A percentile compares a stretch with the other conserved stretches of the same genome.
Conservation (phyloP, 2,329 filamentous ascomycete species). For the Podosphaera xanthii region DNA sequence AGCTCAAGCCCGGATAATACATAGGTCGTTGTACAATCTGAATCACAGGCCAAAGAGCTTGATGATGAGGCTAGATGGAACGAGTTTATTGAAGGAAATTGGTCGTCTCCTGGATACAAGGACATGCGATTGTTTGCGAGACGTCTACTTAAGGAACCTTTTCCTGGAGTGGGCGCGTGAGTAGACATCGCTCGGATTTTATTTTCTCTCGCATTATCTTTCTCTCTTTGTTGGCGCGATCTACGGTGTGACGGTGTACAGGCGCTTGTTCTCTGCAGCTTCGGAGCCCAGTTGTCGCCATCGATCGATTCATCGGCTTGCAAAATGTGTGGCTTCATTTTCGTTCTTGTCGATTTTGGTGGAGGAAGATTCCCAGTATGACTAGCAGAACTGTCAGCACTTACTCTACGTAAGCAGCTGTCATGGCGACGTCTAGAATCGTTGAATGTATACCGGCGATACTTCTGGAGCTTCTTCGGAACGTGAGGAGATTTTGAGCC, state of each 20-base stretch:
- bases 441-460: not conserved
- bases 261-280: constrained; percentile 36
- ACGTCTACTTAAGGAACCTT: constrained; percentile 22
- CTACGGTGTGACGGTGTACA: constrained; percentile 41
- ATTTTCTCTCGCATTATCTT: constrained; percentile 58
- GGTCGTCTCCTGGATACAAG: not conserved
- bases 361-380: not conserved
- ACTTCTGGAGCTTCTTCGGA: not conserved
- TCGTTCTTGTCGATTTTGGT: not conserved
- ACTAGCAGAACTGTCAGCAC: not conserved
- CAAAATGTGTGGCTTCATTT: not conserved
- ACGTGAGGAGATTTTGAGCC: not conserved
- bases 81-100: constrained; percentile 37
- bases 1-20: constrained; percentile 58
- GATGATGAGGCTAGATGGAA: constrained; percentile 53
- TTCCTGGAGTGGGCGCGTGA: constrained; percentile 35
- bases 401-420: not conserved
- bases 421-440: not conserved
- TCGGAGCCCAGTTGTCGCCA: constrained; percentile 18
- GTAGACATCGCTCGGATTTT: constrained; percentile 68
- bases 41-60: constrained; percentile 52
- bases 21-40: constrained; percentile 48
- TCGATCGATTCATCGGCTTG: not conserved
- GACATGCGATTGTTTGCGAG: constrained; percentile 23
- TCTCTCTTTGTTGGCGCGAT: constrained; percentile 54